Evolutionary conservation across 495 filamentous ascomycete genomes (phyloP).

Genomic region (Amniculicola lignicola): DNA sequence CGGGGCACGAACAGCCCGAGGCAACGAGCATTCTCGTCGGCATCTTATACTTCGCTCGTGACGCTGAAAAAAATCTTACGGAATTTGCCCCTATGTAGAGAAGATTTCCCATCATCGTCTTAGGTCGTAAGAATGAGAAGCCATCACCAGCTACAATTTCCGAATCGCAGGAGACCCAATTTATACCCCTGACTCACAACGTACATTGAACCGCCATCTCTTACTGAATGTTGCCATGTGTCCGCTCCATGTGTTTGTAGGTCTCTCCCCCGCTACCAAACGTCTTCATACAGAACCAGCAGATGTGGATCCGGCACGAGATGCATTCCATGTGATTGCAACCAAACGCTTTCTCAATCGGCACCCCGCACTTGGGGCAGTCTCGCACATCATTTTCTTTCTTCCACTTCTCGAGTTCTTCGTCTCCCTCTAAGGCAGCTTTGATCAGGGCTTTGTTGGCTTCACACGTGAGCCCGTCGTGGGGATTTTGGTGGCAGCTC

Average conservation of each 20-base stretch:
- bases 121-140: conserved; percentile 2
- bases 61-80: conserved; percentile 5
- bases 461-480: conserved; percentile 18
- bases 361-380: conserved; percentile 25
- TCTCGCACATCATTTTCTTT: conserved; percentile 24
- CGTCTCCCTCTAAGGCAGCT: background rate
- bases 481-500: conserved; percentile 13
- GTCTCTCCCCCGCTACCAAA: conserved; percentile 6
- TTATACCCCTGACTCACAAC: conserved; percentile 5
- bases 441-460: conserved; percentile 12
- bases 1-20: conserved; percentile 4
- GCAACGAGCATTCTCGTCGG: conserved; percentile 3
- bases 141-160: conserved; percentile 8
- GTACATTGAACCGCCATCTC: conserved; percentile 1
- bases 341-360: conserved; percentile 29
- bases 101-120: conserved; percentile 6
- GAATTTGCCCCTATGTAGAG: conserved; percentile 1
- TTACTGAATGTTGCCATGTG: conserved; percentile 11
- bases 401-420: conserved; percentile 26
- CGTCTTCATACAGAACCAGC: conserved; percentile 32
- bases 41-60: conserved; percentile 4
- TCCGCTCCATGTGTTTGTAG: conserved; percentile 22
- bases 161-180: conserved; percentile 2
- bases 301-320: conserved; percentile 29
- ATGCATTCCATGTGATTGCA: conserved; percentile 34